Evolutionary conservation across 176 grass and related monocot species (phyloP), one percentile per base, ranked within the genome.

Genomic region (Raddia distichophylla): DNA sequence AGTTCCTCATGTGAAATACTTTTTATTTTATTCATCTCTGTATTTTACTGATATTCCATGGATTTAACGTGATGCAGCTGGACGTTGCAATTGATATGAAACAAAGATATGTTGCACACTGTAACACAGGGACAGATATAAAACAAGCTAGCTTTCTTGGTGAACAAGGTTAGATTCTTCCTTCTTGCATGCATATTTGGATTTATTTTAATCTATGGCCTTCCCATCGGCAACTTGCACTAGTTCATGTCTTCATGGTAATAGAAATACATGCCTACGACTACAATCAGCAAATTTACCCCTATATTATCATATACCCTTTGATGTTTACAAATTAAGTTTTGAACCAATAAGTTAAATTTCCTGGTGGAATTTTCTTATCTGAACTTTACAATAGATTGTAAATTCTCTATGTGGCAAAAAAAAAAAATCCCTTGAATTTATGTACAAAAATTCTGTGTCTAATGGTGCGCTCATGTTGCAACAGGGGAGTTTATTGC

Each of bases 121-220:
- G 93, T 80, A 99, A 99, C 62, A 69, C 95, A 51, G 96, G 93
- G 51, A 99, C 96, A 77, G 96, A 99, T 85, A 99, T 99, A 84
- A 95, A 99, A 54, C 96, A 99, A 90, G 96, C 96, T 77, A 99
- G 89, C 69, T 99, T 99, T 91, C 91, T 99, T 68, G 93, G 96
- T 22, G 91, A 90, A 70, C 87, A 75, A 89, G 96, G 93, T 99
- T 74, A 64, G 69, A 10, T 34, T 78, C 5, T 88, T 79, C 32
- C 18, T 80, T 83, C 60, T 61, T 83, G 75, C 54, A 42, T 67
- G 67, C 4, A 60, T 82, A 15, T 74, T 73, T 83, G 18, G 42
- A 11, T 42, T 20, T 82, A 17, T 56, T 50, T 71, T 57, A 45
- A 12, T 27, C 34, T 2, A 5, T 57, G 60, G 13, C 12, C 64